Evolutionary conservation across 2,329 filamentous ascomycete genomes (phyloP).

Genomic region (Calonectria montana): DNA sequence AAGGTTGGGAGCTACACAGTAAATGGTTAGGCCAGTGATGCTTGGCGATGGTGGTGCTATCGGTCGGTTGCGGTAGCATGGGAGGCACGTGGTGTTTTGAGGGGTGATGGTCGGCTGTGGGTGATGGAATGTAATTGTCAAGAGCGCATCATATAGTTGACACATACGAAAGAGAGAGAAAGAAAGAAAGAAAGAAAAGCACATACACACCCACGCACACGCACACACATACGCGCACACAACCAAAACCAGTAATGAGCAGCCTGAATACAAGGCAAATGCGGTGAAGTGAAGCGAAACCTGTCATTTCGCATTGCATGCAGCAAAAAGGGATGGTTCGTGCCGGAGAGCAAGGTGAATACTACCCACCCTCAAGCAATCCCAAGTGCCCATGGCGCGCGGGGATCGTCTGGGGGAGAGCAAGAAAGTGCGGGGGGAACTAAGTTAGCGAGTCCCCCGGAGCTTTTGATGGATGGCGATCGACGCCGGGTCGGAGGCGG

Average conservation of each 20-base stretch:
- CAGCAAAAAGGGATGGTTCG: neutral
- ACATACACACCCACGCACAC: neutral
- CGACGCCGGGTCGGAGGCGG: slow-evolving; percentile 21
- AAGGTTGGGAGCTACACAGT: neutral
- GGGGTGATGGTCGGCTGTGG: neutral
- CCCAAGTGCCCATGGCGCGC: neutral
- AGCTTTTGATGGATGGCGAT: slow-evolving; percentile 12
- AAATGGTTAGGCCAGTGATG: neutral
- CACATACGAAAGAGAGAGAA: too few relatives aligned
- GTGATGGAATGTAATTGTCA: neutral
- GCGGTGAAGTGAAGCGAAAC: neutral
- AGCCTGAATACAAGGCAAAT: neutral
- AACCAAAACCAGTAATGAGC: too few relatives aligned
- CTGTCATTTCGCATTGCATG: neutral
- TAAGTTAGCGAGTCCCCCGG: neutral
- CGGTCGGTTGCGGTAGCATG: neutral
- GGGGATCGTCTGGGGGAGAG: slow-evolving; percentile 3
- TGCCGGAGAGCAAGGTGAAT: neutral
- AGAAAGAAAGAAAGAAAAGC: neutral
- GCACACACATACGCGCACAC: neutral
- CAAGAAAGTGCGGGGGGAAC: neutral
- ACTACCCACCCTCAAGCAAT: neutral
- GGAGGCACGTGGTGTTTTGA: neutral
- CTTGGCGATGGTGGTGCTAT: slow-evolving; percentile 1
- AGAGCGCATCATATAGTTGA: neutral